These are phyloP conservation scores for Tremella fuciformis DNA, from an alignment of 768 basidiomycete species.

Conservation along the genomic window DNA sequence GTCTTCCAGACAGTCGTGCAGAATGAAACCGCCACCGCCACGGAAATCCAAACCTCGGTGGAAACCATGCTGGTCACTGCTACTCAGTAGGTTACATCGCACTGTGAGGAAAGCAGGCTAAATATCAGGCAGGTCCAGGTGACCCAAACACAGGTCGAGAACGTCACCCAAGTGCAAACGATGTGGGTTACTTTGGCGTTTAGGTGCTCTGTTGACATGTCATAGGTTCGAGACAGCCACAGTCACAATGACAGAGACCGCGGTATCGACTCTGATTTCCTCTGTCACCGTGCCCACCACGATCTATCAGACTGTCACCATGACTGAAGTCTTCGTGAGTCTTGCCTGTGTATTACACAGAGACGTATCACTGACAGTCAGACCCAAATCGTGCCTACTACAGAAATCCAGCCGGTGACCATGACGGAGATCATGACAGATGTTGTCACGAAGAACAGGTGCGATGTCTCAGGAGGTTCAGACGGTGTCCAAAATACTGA, in stretches of 20 bases:
- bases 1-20: slow-evolving; percentile 11
- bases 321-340: not conserved
- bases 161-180: not conserved
- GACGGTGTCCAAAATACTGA: not conserved
- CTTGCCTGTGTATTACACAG: not conserved
- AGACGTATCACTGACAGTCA: not conserved
- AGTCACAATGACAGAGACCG: not conserved
- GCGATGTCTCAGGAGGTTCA: not conserved
- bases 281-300: not conserved
- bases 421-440: slow-evolving; percentile 8
- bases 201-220: not conserved
- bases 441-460: not conserved
- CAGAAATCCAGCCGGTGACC: slow-evolving; percentile 5
- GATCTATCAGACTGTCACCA: not conserved
- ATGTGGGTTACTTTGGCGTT: not conserved
- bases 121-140: not conserved
- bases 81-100: slow-evolving; percentile 1
- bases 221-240: not conserved
- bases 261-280: not conserved
- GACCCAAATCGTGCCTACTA: not conserved
- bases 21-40: slow-evolving; percentile 15
- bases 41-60: slow-evolving; percentile 13
- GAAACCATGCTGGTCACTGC: slow-evolving; percentile 3
- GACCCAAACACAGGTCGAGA: not conserved
- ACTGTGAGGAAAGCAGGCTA: not conserved